phyloP scores from a whole-genome alignment of 108 stramenopile species.

The Cyclostephanos invisitatus region DNA sequence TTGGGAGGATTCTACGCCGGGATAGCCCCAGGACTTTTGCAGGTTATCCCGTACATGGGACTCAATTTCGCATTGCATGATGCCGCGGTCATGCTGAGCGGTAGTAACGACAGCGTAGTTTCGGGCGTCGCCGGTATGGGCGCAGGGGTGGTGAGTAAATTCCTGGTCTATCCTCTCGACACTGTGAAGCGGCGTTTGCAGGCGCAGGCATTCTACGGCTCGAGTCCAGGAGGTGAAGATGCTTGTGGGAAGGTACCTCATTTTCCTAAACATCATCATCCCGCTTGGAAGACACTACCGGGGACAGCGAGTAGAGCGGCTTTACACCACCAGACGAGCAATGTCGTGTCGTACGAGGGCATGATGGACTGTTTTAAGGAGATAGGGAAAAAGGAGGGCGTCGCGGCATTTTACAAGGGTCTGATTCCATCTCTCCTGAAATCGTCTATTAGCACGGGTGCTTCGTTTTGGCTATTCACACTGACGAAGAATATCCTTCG shows the following conservation, averaged over 20 bases:
- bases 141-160: slow-evolving; percentile 85
- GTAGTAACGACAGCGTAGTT: slow-evolving; percentile 37
- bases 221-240: slow-evolving; percentile 1
- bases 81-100: slow-evolving; percentile 46
- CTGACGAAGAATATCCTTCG: slow-evolving; percentile 44
- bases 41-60: slow-evolving; percentile 95
- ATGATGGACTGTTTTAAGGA: slow-evolving; percentile 74
- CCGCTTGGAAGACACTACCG: slow-evolving; percentile 4
- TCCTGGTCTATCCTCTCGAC: slow-evolving; percentile 92
- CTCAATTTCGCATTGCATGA: slow-evolving; percentile 92
- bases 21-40: slow-evolving; percentile 69
- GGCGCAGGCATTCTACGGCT: slow-evolving; percentile 80
- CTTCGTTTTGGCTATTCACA: slow-evolving; percentile 63
- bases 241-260: not conserved
- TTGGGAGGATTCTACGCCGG: slow-evolving; percentile 87
- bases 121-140: slow-evolving; percentile 76
- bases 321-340: not conserved
- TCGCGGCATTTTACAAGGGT: slow-evolving; percentile 67
- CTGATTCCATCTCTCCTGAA: slow-evolving; percentile 73
- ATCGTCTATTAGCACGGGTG: slow-evolving; percentile 52
- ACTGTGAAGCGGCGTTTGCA: slow-evolving; percentile 95
- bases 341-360: slow-evolving; percentile 48
- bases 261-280: slow-evolving; percentile 11
- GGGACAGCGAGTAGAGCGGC: slow-evolving; percentile 13
- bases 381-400: slow-evolving; percentile 68